Evolutionary conservation across 202 grass and related monocot species (phyloP).

Genomic region (Schoenoplectus tabernaemontani): DNA sequence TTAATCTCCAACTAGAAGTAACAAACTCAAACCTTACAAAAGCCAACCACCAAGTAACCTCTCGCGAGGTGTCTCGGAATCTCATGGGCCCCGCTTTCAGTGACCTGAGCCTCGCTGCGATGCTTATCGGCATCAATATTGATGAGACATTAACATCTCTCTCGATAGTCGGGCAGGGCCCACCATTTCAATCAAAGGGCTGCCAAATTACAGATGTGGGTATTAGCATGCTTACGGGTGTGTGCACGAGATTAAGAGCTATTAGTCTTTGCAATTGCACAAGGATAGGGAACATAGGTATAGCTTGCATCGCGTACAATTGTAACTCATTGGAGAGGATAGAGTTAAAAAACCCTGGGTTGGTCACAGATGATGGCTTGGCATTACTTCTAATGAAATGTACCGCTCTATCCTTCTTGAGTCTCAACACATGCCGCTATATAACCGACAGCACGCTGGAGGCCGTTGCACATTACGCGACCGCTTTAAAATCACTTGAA

Average conservation of each 20-base stretch:
- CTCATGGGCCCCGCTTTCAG: neutral
- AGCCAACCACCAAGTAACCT: neutral
- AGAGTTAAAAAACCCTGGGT: neutral
- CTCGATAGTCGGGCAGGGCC: neutral
- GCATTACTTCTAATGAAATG: neutral
- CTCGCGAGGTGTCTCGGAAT: neutral
- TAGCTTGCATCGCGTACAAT: neutral
- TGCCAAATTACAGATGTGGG: neutral
- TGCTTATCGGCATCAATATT: neutral
- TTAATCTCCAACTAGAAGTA: neutral
- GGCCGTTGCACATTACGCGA: neutral
- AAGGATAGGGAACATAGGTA: neutral
- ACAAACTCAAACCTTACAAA: neutral
- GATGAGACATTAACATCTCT: neutral
- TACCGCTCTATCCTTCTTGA: neutral
- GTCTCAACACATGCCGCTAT: neutral
- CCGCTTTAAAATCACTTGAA: neutral
- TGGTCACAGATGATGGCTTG: neutral
- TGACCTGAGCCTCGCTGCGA: neutral
- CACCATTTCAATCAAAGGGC: neutral
- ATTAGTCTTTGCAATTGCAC: neutral
- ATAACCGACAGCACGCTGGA: neutral
- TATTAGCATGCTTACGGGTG: neutral
- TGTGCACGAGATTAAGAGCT: neutral
- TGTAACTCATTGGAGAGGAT: neutral